Conservation (phyloP, 164 flowering plant species). For the Vitis rotundifolia region DNA sequence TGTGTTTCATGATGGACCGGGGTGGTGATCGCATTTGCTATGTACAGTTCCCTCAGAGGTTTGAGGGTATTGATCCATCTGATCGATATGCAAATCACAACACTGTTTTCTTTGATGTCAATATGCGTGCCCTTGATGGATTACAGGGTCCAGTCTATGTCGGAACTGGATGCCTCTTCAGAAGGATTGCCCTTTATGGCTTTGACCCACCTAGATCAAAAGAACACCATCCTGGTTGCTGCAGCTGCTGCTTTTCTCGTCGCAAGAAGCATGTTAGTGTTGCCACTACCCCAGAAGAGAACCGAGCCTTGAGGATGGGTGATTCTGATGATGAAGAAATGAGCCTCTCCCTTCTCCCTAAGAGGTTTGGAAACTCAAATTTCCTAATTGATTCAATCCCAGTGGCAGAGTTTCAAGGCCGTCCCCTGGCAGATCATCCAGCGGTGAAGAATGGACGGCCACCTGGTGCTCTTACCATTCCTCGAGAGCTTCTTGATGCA, state of each 20-base stretch:
- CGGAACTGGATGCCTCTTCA: conserved; percentile 79
- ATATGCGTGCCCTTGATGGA: conserved; percentile 82
- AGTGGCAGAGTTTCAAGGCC: conserved; percentile 69
- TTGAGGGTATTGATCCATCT: conserved; percentile 79
- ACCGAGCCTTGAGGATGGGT: conserved; percentile 50
- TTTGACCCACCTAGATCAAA: conserved; percentile 71
- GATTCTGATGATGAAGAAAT: conserved; percentile 62
- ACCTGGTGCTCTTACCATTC: conserved; percentile 61
- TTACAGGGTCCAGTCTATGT: conserved; percentile 76
- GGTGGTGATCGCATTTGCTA: conserved; percentile 76
- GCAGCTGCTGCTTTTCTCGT: conserved; percentile 45
- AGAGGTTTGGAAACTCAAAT: conserved; percentile 66
- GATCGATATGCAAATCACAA: conserved; percentile 81
- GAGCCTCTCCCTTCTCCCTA: conserved; percentile 47
- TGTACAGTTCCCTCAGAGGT: conserved; percentile 79
- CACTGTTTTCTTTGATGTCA: conserved; percentile 77
- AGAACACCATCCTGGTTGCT: conserved; percentile 48
- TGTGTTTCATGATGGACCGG: conserved; percentile 88
- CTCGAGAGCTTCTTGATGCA: conserved; percentile 58
- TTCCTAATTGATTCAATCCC: conserved; percentile 62
- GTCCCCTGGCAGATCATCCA: conserved; percentile 72
- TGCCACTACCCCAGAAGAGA: conserved; percentile 43
- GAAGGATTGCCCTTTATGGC: conserved; percentile 69
- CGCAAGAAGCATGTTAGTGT: conserved; percentile 28
- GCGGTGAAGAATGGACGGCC: conserved; percentile 62